phyloP scores from a whole-genome alignment of 2,329 filamentous ascomycete genomes.

The Incumbomyces delicatus region DNA sequence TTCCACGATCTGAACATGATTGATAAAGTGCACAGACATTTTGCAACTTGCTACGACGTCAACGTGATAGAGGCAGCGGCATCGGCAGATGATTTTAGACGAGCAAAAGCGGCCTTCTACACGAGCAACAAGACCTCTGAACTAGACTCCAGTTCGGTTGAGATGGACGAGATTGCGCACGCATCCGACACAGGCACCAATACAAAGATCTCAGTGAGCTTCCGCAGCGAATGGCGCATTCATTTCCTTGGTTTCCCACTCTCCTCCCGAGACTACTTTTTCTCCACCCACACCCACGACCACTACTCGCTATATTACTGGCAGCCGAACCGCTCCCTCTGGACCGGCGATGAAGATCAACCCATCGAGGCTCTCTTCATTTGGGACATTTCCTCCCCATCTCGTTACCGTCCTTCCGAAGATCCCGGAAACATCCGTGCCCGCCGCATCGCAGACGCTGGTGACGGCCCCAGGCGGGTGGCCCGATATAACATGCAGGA shows the following conservation, averaged over 20 bases:
- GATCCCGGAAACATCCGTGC: conserved; percentile 33
- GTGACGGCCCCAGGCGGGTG: conserved; percentile 37
- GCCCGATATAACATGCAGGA: conserved; percentile 42
- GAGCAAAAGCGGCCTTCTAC: too few relatives aligned
- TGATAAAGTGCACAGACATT: conserved; percentile 47
- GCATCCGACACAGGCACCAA: conserved; percentile 27
- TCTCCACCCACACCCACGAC: conserved; percentile 48
- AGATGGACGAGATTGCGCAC: conserved; percentile 4
- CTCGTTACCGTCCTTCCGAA: conserved; percentile 41
- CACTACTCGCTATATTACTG: conserved; percentile 56
- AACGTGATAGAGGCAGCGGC: neutral
- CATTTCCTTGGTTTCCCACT: conserved; percentile 48
- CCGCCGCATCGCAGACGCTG: conserved; percentile 24
- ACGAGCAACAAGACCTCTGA: conserved; percentile 3
- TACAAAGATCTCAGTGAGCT: conserved; percentile 27
- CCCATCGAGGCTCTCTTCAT: conserved; percentile 50
- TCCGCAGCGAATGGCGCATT: conserved; percentile 52
- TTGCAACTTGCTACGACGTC: conserved; percentile 51
- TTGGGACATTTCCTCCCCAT: conserved; percentile 48
- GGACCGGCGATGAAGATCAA: conserved; percentile 44
- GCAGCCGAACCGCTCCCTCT: conserved; percentile 48
- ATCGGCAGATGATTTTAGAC: too few relatives aligned
- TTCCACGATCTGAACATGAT: conserved; percentile 44
- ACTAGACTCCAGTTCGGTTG: neutral
- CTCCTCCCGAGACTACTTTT: conserved; percentile 50